A percentile compares a stretch with the other conserved stretches of the same genome.
These are phyloP conservation scores for Simmondsia chinensis DNA, from an alignment of 148 eudicot species.

Conservation along the genomic window DNA sequence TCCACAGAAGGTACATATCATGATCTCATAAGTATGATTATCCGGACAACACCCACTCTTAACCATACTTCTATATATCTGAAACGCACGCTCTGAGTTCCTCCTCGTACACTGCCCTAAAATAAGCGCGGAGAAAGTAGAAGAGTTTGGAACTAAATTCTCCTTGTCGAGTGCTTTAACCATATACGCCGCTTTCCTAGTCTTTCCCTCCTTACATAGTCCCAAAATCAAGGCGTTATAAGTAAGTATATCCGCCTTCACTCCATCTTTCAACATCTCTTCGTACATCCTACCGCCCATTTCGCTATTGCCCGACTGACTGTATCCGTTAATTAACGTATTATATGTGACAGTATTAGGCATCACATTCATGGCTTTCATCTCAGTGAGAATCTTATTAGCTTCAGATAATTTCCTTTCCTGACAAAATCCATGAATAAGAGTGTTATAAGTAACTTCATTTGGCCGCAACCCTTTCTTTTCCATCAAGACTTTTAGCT, in stretches of 20 bases:
- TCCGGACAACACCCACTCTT: conserved; percentile 54
- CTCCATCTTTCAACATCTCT: conserved; percentile 47
- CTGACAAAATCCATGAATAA: conserved; percentile 64
- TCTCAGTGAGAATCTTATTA: conserved; percentile 50
- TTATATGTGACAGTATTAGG: conserved; percentile 59
- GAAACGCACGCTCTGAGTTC: conserved; percentile 69
- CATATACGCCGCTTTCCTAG: conserved; percentile 64
- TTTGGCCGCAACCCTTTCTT: conserved; percentile 40
- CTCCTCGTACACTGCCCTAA: conserved; percentile 65
- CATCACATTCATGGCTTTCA: conserved; percentile 37
- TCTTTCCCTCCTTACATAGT: conserved; percentile 70
- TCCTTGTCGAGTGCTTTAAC: conserved; percentile 56
- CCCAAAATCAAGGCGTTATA: conserved; percentile 68
- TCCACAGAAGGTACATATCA: conserved; percentile 45
- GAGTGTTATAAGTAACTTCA: conserved; percentile 53
- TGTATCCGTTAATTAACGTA: conserved; percentile 50
- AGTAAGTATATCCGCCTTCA: conserved; percentile 56
- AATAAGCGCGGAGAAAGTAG: conserved; percentile 79
- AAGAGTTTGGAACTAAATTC: conserved; percentile 52
- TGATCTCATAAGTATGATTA: conserved; percentile 26
- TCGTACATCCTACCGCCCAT: conserved; percentile 41
- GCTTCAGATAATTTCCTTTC: conserved; percentile 61
- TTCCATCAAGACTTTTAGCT: conserved; percentile 50
- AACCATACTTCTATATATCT: conserved; percentile 60
- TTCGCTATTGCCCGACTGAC: conserved; percentile 42